phyloP scores from a whole-genome alignment of 352 stramenopile species.

The Phytophthora sansomeana region DNA sequence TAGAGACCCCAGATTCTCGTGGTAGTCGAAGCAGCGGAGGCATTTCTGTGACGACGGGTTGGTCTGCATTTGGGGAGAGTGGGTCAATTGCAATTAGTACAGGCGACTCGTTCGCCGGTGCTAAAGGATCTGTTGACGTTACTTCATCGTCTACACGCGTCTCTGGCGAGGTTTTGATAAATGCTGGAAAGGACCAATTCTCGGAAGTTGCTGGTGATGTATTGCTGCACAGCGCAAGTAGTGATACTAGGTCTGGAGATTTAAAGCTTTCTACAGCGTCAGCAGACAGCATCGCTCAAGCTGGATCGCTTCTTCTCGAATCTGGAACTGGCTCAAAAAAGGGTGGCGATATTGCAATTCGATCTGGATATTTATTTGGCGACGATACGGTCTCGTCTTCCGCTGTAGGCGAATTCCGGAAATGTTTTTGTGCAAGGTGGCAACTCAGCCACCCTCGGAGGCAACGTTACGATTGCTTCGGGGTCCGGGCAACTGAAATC shows the following conservation, averaged over 20 bases:
- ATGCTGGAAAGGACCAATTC: conserved; percentile 21
- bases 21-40: conserved; percentile 37
- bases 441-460: conserved; percentile 24
- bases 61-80: conserved; percentile 38
- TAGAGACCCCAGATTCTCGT: conserved; percentile 38
- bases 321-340: conserved; percentile 28
- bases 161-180: conserved; percentile 36
- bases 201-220: conserved; percentile 27
- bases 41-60: conserved; percentile 39
- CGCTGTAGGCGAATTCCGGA: conserved; percentile 16
- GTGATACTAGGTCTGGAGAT: conserved; percentile 25
- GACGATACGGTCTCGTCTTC: conserved; percentile 18
- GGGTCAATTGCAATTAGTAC: conserved; percentile 43
- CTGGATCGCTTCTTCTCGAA: conserved; percentile 31
- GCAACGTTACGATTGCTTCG: conserved; percentile 31
- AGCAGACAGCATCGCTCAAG: conserved; percentile 10
- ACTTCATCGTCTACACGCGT: conserved; percentile 34
- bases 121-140: conserved; percentile 32
- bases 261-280: conserved; percentile 37
- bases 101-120: conserved; percentile 22
- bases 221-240: conserved; percentile 25
- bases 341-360: conserved; percentile 32
- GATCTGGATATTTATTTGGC: conserved; percentile 12
- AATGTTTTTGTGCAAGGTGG: conserved; percentile 32
- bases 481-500: conserved; percentile 26